A percentile compares a stretch with the other conserved stretches of the same genome.
These are phyloP conservation scores for Blastomyces gilchristii DNA, from an alignment of 2,329 filamentous ascomycete genomes.

Conservation along the genomic window DNA sequence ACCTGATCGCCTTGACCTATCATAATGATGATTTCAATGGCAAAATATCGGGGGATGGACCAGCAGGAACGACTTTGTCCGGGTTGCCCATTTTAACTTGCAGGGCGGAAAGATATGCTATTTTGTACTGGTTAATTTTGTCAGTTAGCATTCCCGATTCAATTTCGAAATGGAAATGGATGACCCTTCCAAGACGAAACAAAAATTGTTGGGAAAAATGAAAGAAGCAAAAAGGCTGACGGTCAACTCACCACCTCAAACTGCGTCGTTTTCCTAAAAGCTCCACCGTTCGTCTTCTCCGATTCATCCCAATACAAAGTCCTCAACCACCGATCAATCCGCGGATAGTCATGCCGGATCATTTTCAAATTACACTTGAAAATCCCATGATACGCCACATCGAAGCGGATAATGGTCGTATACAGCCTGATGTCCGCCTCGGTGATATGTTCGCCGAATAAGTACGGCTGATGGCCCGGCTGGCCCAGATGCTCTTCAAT, in stretches of 20 bases:
- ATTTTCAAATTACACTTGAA: conserved; percentile 63
- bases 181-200: neutral
- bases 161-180: no score
- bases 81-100: conserved; percentile 16
- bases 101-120: conserved; percentile 18
- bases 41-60: conserved; percentile 22
- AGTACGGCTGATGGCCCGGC: conserved; percentile 48
- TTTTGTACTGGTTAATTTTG: conserved; percentile 19
- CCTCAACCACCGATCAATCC: conserved; percentile 38
- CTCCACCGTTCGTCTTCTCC: conserved; percentile 31
- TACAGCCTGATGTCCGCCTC: conserved; percentile 68
- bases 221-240: neutral
- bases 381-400: conserved; percentile 67
- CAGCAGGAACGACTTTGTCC: conserved; percentile 21
- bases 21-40: conserved; percentile 14
- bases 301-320: conserved; percentile 40
- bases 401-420: conserved; percentile 57
- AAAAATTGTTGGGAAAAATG: neutral
- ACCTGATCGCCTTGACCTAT: neutral
- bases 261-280: conserved; percentile 37
- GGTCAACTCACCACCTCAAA: conserved; percentile 30
- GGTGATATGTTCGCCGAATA: conserved; percentile 62
- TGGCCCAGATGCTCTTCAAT: conserved; percentile 57
- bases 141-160: neutral
- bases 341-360: conserved; percentile 51